phyloP scores from a whole-genome alignment of 345 rosid genomes.

The Boechera stricta region DNA sequence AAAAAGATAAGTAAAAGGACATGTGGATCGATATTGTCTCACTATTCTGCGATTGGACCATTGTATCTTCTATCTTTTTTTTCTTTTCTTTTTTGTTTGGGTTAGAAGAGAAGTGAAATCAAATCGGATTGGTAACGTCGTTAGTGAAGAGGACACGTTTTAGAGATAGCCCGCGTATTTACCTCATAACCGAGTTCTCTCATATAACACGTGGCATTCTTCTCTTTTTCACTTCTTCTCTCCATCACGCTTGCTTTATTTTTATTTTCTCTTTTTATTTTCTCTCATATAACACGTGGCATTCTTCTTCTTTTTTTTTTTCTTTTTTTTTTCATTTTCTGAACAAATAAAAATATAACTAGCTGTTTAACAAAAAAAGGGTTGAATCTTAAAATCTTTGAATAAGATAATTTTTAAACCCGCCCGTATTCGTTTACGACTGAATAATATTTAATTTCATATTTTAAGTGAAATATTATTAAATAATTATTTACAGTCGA shows the following conservation, averaged over 20 bases:
- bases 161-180: conserved; percentile 39
- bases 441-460: background rate
- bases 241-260: conserved; percentile 39
- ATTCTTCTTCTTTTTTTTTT: background rate
- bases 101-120: conserved; percentile 42
- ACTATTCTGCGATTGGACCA: conserved; percentile 45
- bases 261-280: background rate
- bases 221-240: background rate
- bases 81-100: background rate
- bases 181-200: conserved; percentile 36
- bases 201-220: conserved; percentile 39
- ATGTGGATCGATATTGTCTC: conserved; percentile 22
- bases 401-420: too few relatives aligned
- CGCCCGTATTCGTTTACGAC: background rate
- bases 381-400: too few relatives aligned
- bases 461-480: background rate
- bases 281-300: too few relatives aligned
- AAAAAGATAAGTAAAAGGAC: conserved; percentile 36
- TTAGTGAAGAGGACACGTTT: conserved; percentile 50
- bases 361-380: background rate
- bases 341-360: background rate
- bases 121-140: conserved; percentile 40
- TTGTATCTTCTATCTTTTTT: conserved; percentile 33
- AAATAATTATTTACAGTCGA: background rate
- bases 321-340: background rate